Percentiles rank a stretch among this genome's conserved stretches.
Evolutionary conservation across 495 filamentous ascomycete species (phyloP).

Genomic region (Bryoglossum gracile): DNA sequence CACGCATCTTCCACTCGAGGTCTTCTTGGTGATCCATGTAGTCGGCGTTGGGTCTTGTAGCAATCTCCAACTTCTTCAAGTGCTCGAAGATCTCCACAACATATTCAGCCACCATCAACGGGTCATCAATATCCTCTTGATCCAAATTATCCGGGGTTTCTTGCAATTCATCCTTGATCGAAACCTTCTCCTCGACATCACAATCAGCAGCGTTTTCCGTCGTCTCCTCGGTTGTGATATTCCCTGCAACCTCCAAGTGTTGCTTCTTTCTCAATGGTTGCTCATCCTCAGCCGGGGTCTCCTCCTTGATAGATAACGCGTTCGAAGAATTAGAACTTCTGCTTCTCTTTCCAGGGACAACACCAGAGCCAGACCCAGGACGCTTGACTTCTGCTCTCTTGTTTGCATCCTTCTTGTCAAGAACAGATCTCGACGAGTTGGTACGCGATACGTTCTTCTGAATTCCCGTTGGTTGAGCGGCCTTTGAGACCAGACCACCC

Average conservation of each 20-base stretch:
- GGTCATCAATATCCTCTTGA: constrained; percentile 81
- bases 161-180: constrained; percentile 29
- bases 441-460: constrained; percentile 64
- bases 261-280: constrained; percentile 42
- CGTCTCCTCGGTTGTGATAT: constrained; percentile 18
- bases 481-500: constrained; percentile 64
- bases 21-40: constrained; percentile 94
- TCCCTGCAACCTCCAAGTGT: constrained; percentile 28
- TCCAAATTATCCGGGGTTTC: constrained; percentile 63
- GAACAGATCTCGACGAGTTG: constrained; percentile 54
- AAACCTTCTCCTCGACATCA: constrained; percentile 27
- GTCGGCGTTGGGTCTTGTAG: constrained; percentile 78
- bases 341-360: constrained; percentile 58
- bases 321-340: constrained; percentile 43
- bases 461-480: constrained; percentile 64
- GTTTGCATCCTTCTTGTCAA: constrained; percentile 55
- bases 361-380: constrained; percentile 66
- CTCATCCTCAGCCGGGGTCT: constrained; percentile 51
- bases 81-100: constrained; percentile 98
- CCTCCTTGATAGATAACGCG: constrained; percentile 51
- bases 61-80: constrained; percentile 74
- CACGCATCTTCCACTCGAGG: constrained; percentile 96
- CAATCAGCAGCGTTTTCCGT: constrained; percentile 12
- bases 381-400: constrained; percentile 66
- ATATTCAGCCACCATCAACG: constrained; percentile 96